These are phyloP conservation scores for Suillus discolor DNA, from an alignment of 768 basidiomycete species.

Conservation along the genomic window DNA sequence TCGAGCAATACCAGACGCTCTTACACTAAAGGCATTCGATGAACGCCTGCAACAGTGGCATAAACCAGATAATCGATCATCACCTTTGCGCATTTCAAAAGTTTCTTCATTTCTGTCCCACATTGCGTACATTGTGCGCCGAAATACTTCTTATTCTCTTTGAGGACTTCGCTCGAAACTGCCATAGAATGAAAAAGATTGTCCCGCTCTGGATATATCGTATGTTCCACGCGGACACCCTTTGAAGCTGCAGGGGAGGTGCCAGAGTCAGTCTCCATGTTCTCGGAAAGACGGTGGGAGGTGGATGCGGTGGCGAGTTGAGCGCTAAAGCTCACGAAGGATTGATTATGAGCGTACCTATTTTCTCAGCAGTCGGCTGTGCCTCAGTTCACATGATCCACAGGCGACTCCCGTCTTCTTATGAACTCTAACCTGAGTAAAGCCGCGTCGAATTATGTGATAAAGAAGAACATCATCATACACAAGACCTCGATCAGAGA, in stretches of 20 bases:
- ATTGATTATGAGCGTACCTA: background rate
- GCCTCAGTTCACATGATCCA: background rate
- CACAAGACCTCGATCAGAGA: background rate
- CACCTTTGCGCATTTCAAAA: conserved; percentile 18
- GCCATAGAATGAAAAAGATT: background rate
- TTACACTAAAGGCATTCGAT: conserved; percentile 15
- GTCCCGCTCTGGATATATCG: background rate
- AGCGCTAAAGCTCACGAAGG: background rate
- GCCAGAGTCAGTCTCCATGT: background rate
- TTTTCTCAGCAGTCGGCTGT: background rate
- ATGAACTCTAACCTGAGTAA: background rate
- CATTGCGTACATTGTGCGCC: conserved; percentile 17
- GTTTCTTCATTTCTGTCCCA: conserved; percentile 5
- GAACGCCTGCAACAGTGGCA: background rate
- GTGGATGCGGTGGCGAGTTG: background rate
- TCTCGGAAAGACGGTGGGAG: background rate
- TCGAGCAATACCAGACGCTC: conserved; percentile 24
- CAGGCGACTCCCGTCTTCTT: background rate
- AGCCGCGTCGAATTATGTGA: background rate
- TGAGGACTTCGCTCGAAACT: background rate
- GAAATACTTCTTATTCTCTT: background rate
- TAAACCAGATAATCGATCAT: background rate
- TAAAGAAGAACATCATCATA: background rate
- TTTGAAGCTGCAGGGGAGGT: background rate
- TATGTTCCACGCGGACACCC: background rate